Base-by-base conservation (phyloP, 208 protist species). In the Leptomonas pyrrhocoris region DNA sequence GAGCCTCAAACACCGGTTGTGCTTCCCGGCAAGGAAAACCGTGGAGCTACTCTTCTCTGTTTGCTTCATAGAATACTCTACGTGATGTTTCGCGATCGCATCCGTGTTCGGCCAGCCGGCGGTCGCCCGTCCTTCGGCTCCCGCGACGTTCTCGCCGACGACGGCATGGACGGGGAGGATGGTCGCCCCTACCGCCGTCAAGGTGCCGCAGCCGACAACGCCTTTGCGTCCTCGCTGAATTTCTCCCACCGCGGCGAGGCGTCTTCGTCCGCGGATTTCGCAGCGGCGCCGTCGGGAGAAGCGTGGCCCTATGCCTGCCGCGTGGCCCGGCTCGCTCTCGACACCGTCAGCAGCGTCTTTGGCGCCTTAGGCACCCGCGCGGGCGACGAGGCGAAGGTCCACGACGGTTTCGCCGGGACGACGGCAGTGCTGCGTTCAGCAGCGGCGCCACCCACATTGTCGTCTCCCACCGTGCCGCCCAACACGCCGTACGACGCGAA, bases 61-160 rank as follows among this genome's bases (percentile, higher is more conserved):
- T n/a, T 53, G 12, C 9, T 13, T 12, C 21, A 53, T 11, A 30
- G 21, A n/a, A 3, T 60, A n/a, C 43, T 45, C 21, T 40, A 1
- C 0, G 31, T 16, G 15, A 72, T 81, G 69, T 61, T 66, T 27
- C 71, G 71, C 42, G 60, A 77, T 60, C 71, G 71, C 48, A 77
- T 77, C 42, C 71, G 71, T 40, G 71, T 77, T 60, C 71, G 71
- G 15, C 71, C 71, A 2, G 54, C 71, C 2, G 55, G 56, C 34
- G 36, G 63, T 49, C 40, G 34, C 25, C 42, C 53, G 9, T 49
- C 48, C 6, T 25, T 30, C 53, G 31, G 15, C 34, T 13, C 61
- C 27, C 18, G 9, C 42, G 28, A 56, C 28, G 9, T 7, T 27
- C 12, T 21, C 34, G 4, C 5, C 56, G 13, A 34, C 40, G 8